Evolutionary conservation across 208 protist species (phyloP), one percentile per base, ranked within the genome.

Genomic region (Acanthamoeba triangularis): DNA sequence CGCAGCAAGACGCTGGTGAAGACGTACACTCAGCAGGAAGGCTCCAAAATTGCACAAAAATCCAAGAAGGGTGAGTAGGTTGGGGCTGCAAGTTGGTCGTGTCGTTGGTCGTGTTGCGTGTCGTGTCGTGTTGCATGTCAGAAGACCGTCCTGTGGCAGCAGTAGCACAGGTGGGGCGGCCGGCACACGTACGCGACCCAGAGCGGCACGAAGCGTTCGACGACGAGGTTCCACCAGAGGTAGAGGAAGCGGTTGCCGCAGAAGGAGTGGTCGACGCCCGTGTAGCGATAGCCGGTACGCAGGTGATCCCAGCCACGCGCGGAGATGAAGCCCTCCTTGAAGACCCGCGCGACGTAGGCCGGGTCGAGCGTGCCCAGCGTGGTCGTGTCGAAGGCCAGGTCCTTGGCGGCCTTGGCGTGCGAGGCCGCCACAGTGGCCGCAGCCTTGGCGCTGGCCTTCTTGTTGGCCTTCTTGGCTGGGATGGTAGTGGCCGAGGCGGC

Each of bases 161-260:
- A 82, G 41, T 37, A 52, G 49, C 49, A 54, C 13, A 54, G 30
- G 1, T 28, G 76, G 41, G 41, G 76, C 11, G 44, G 35, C 8
- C 16, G 20, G n/a, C n/a, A 82, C 13, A 85, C 76, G 76, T 56
- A 85, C 76, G 76, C 76, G 44, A 85, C 76, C 76, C 76, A 85
- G 4, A 85, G 44, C 20, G 76, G 76, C 35, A 85, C 76, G 44
- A 85, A 85, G 47, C 76, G 76, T 37, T 85, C 76, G 23, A 85
- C 76, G 14, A 56, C 76, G 23, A 85, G n/a, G 47, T 85, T 85
- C 76, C 76, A 85, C 76, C 76, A 85, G 23, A 85, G 76, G 44
- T 85, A 85, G 76, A 85, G 76, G 44, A 85, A 85, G 44, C 41
- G 76, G 47, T 85, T 85, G 76, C 76, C 76, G 54, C 76, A 85